These are phyloP conservation scores for Acanthamoeba royreba DNA, from an alignment of 208 protist genomes.

Conservation along the genomic window DNA sequence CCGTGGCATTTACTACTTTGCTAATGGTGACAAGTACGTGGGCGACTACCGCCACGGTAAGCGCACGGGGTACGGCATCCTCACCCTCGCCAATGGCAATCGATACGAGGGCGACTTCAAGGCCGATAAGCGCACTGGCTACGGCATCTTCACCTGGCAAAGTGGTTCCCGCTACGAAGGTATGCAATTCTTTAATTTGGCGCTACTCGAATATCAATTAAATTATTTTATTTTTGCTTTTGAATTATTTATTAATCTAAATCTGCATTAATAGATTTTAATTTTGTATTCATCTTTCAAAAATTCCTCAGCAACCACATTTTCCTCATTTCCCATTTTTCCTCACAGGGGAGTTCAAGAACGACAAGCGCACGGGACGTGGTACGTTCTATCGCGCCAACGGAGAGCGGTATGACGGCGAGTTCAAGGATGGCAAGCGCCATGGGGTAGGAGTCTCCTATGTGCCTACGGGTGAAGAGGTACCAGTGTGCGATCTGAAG, in stretches of 20 bases:
- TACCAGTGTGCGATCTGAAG: neutral
- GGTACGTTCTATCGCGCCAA: neutral
- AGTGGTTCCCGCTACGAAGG: slow-evolving; percentile 18
- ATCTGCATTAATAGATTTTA: no score
- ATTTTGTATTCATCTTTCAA: neutral
- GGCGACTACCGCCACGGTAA: neutral
- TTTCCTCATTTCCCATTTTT: neutral
- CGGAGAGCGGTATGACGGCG: slow-evolving; percentile 11
- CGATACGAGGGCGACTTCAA: slow-evolving; percentile 23
- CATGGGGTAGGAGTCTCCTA: neutral
- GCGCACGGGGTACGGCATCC: neutral
- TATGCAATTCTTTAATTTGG: neutral
- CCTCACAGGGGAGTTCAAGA: neutral
- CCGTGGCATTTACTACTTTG: neutral
- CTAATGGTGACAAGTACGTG: neutral
- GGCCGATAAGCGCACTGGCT: neutral
- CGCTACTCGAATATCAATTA: no score
- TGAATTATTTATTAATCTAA: no score
- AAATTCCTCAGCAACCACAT: neutral
- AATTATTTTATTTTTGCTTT: no score
- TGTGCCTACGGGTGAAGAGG: neutral
- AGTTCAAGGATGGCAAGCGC: neutral
- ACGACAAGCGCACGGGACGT: neutral
- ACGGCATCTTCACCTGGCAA: neutral
- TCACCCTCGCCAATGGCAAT: slow-evolving; percentile 20